Evolutionary conservation across 768 basidiomycete species (phyloP).

Genomic region (Boletus reticuloceps): DNA sequence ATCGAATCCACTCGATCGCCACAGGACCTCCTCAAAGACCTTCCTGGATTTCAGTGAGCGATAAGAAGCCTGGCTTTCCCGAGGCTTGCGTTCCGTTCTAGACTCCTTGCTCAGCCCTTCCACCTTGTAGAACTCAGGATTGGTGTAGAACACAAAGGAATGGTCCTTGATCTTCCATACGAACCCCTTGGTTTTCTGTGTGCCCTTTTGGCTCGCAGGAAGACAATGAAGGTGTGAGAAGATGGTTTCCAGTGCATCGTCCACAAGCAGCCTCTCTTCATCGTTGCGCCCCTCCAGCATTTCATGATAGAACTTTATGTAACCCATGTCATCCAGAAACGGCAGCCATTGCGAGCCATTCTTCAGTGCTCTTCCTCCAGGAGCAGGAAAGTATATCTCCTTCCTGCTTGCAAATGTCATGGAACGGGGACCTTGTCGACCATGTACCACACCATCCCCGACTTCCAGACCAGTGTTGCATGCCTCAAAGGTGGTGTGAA

Average conservation of each 20-base stretch:
- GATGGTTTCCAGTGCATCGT: not conserved
- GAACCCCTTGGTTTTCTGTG: constrained; percentile 3
- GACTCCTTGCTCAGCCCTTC: not conserved
- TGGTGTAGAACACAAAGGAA: not conserved
- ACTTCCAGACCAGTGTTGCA: constrained; percentile 2
- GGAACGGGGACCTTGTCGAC: not conserved
- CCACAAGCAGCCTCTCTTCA: not conserved
- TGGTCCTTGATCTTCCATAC: not conserved
- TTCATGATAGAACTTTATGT: not conserved
- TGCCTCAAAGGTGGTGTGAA: not conserved
- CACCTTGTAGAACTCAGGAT: constrained; percentile 5
- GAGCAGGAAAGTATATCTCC: constrained; percentile 2
- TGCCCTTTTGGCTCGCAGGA: constrained; percentile 1
- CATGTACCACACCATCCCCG: not conserved
- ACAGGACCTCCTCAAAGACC: not conserved
- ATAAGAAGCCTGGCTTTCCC: too few relatives aligned
- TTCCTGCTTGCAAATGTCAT: not conserved
- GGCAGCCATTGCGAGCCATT: not conserved
- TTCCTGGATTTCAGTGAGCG: not conserved
- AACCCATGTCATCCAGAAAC: not conserved
- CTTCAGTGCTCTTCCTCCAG: too few relatives aligned
- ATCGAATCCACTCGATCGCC: not conserved
- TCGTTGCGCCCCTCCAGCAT: not conserved
- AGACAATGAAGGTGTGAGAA: constrained; percentile 5
- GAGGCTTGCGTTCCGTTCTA: not conserved